These are phyloP conservation scores for Dendrobium huoshanense DNA, from an alignment of 106 monocot genomes.

Conservation along the genomic window DNA sequence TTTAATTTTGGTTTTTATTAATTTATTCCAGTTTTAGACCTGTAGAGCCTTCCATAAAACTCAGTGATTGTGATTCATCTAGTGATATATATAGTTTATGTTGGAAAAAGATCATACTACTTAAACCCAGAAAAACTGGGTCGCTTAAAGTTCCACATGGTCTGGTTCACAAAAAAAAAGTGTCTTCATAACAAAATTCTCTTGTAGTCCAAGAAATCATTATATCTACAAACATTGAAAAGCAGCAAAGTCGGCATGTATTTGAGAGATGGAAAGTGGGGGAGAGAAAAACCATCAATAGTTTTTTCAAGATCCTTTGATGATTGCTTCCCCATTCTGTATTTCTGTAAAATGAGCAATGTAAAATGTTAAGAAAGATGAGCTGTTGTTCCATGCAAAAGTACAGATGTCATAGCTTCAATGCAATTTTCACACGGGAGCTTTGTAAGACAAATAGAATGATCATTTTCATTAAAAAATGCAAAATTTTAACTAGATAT, in stretches of 20 bases:
- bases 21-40: not conserved
- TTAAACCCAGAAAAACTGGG: not conserved
- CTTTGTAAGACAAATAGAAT: not conserved
- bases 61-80: not conserved
- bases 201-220: not conserved
- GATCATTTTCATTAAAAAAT: not conserved
- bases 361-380: slow-evolving; percentile 1
- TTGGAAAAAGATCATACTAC: not conserved
- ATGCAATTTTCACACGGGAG: not conserved
- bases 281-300: slow-evolving; percentile 6
- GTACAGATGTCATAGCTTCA: not conserved
- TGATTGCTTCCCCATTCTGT: slow-evolving; percentile 12
- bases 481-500: not conserved
- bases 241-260: not conserved
- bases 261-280: not conserved
- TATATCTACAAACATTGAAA: not conserved
- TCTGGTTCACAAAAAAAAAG: not conserved
- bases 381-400: not conserved
- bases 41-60: not conserved
- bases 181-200: not conserved
- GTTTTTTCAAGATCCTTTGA: slow-evolving; percentile 7
- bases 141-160: not conserved
- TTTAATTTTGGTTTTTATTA: not conserved
- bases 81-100: not conserved
- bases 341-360: slow-evolving; percentile 10